These are phyloP conservation scores for Tuctoria greenei DNA, from an alignment of 176 grass and related monocot species.

Conservation along the genomic window DNA sequence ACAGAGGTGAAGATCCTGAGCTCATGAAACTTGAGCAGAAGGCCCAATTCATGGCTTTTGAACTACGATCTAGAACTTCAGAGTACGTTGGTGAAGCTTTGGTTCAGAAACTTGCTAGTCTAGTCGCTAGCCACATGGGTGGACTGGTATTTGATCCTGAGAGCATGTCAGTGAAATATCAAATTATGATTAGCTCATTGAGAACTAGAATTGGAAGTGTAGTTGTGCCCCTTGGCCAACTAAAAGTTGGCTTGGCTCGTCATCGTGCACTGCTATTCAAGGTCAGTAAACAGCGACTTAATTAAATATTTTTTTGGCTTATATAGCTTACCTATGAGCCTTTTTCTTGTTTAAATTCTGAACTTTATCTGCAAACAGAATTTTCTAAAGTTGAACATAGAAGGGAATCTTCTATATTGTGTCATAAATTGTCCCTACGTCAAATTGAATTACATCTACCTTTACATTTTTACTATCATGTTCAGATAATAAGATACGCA, in stretches of 20 bases:
- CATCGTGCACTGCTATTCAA: slow-evolving; percentile 97
- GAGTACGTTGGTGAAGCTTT: slow-evolving; percentile 61
- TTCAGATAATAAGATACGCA: slow-evolving; percentile 17
- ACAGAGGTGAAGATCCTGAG: slow-evolving; percentile 80
- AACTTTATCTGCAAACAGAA: background rate
- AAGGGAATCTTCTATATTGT: slow-evolving; percentile 19
- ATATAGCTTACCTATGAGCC: background rate
- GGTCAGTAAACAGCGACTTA: slow-evolving; percentile 45
- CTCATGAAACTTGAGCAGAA: slow-evolving; percentile 81
- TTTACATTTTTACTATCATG: background rate
- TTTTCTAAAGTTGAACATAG: slow-evolving; percentile 19
- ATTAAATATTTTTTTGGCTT: slow-evolving; percentile 23
- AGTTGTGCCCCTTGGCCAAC: slow-evolving; percentile 71
- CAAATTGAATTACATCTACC: slow-evolving; percentile 16
- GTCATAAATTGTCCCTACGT: slow-evolving; percentile 17
- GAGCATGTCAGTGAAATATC: slow-evolving; percentile 57
- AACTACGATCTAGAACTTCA: slow-evolving; percentile 51
- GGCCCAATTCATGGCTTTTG: slow-evolving; percentile 47
- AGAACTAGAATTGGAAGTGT: slow-evolving; percentile 55
- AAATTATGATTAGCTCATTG: slow-evolving; percentile 57
- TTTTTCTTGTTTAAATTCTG: background rate
- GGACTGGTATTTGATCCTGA: slow-evolving; percentile 75
- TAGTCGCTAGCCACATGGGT: slow-evolving; percentile 90
- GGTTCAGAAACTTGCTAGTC: slow-evolving; percentile 71
- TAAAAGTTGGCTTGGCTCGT: slow-evolving; percentile 85